Conservation (phyloP, 169 alveolate genomes). For the Besnoitia besnoiti region DNA sequence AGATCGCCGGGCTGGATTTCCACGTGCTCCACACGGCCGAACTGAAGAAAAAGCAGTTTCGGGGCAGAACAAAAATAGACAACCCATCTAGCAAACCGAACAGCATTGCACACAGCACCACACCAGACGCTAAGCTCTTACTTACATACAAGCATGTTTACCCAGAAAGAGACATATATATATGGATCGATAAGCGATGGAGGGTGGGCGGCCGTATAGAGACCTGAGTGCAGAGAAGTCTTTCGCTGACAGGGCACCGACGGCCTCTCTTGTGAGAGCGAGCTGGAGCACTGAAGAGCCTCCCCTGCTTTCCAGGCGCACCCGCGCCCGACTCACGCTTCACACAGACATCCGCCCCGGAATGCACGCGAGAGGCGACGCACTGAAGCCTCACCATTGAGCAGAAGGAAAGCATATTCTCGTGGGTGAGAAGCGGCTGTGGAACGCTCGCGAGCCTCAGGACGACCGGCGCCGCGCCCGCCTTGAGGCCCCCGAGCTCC, state of each 20-base stretch:
- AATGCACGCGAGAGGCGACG: neutral
- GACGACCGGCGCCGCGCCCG: neutral
- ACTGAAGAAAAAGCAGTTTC: neutral
- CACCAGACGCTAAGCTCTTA: no score
- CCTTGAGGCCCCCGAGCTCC: neutral
- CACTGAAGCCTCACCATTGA: neutral
- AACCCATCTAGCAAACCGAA: no score
- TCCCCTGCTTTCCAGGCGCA: neutral
- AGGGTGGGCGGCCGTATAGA: neutral
- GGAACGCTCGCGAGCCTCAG: constrained; percentile 14
- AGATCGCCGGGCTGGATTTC: constrained; percentile 6
- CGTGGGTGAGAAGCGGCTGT: neutral
- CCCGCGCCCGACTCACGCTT: neutral
- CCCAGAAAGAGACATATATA: neutral
- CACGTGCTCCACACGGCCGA: constrained; percentile 8
- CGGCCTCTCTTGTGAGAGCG: no score
- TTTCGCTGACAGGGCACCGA: no score
- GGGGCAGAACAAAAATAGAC: neutral
- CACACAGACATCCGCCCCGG: neutral
- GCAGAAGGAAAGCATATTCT: constrained; percentile 32
- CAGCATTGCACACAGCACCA: no score
- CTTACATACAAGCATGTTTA: no score
- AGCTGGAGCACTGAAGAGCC: neutral
- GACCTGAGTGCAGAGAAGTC: no score
- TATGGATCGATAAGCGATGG: neutral